phyloP scores from a whole-genome alignment of 495 filamentous ascomycete species.

The Penicillium steckii region DNA sequence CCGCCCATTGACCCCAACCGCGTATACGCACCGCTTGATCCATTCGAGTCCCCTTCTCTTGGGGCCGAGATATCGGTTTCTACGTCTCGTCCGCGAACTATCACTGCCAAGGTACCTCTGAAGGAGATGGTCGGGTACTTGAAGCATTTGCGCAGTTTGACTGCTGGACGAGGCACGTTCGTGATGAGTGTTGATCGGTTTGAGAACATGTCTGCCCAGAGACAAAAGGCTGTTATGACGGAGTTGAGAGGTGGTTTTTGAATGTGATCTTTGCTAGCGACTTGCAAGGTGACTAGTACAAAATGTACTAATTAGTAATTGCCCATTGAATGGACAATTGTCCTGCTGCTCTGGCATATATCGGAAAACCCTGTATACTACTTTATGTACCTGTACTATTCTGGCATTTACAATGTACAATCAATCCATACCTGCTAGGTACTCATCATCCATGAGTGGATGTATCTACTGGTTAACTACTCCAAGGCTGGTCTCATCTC shows the following conservation, averaged over 20 bases:
- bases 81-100: conserved; percentile 52
- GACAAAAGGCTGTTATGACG: conserved; percentile 56
- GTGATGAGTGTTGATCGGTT: conserved; percentile 91
- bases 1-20: conserved; percentile 60
- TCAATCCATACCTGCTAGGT: neutral
- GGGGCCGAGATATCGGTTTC: conserved; percentile 19
- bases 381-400: neutral
- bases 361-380: neutral
- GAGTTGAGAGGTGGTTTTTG: conserved; percentile 45
- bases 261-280: neutral
- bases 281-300: no score
- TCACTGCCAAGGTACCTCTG: conserved; percentile 82
- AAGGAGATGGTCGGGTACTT: conserved; percentile 98
- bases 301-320: no score
- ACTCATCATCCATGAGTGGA: no score
- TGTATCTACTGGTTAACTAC: no score
- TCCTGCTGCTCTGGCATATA: no score
- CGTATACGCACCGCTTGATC: conserved; percentile 83
- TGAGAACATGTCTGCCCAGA: conserved; percentile 72
- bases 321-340: no score
- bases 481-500: no score
- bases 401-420: neutral
- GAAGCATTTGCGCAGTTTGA: conserved; percentile 83
- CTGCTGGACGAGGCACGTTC: conserved; percentile 84
- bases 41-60: conserved; percentile 59